Conservation (phyloP, 768 basidiomycete species). For the Dacryopinax spathularia region DNA sequence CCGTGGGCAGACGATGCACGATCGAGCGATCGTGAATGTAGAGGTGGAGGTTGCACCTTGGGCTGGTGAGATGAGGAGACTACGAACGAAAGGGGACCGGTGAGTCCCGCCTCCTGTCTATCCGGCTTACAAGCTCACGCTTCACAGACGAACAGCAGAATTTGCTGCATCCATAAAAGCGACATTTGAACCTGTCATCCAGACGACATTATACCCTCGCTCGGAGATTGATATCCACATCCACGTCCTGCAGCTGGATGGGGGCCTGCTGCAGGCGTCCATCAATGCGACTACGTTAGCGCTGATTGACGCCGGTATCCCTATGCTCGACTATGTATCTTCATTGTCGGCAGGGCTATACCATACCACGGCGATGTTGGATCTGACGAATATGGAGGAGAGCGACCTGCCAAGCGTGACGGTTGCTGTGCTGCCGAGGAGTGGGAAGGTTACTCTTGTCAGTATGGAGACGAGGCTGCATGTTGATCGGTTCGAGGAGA, state of each 20-base stretch:
- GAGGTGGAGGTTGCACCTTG: conserved; percentile 81
- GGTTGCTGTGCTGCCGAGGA: conserved; percentile 77
- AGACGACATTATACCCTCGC: conserved; percentile 80
- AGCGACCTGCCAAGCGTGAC: conserved; percentile 78
- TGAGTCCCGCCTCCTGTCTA: conserved; percentile 34
- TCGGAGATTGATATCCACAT: conserved; percentile 89
- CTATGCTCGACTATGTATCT: conserved; percentile 80
- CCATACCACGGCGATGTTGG: conserved; percentile 64
- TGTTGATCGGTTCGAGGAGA: conserved; percentile 81
- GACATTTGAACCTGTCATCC: conserved; percentile 92
- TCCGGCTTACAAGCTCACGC: conserved; percentile 3
- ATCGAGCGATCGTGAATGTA: conserved; percentile 79
- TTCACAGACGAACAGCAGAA: conserved; percentile 65
- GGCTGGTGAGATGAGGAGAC: conserved; percentile 59
- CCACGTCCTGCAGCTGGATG: conserved; percentile 88
- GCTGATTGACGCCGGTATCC: conserved; percentile 77
- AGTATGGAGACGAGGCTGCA: conserved; percentile 91
- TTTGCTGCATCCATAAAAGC: conserved; percentile 75
- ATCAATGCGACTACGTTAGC: conserved; percentile 94
- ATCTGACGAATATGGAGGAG: conserved; percentile 81
- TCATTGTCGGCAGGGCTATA: conserved; percentile 82
- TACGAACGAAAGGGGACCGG: conserved; percentile 74
- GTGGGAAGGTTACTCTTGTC: conserved; percentile 72
- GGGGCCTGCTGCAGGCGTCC: conserved; percentile 69
- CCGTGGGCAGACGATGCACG: conserved; percentile 66